Evolutionary conservation across 306 rosid species (phyloP).

Genomic region (Lathyrus tuberosus): DNA sequence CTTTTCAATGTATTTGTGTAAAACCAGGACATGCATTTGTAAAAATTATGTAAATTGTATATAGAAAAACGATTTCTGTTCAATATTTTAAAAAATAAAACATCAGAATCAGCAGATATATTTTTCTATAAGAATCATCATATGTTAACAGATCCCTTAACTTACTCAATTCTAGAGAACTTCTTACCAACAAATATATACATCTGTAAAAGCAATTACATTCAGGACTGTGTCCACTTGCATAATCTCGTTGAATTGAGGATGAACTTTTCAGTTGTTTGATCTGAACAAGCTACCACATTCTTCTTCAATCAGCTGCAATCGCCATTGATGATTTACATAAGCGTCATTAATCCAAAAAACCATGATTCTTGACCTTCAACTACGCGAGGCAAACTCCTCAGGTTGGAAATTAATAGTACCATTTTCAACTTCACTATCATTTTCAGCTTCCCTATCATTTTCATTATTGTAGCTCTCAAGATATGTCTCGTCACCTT

Average conservation of each 20-base stretch:
- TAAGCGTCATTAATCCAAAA: neutral
- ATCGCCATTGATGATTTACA: slow-evolving; percentile 21
- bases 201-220: slow-evolving; percentile 9
- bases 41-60: neutral
- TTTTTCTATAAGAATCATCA: slow-evolving; percentile 10
- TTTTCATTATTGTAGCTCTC: slow-evolving; percentile 47
- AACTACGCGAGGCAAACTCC: slow-evolving; percentile 34
- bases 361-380: slow-evolving; percentile 40
- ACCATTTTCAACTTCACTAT: slow-evolving; percentile 40
- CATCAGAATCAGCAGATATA: slow-evolving; percentile 17
- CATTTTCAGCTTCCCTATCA: slow-evolving; percentile 34
- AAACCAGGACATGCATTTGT: neutral
- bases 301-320: slow-evolving; percentile 25
- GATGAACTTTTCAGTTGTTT: slow-evolving; percentile 18
- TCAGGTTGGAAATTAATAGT: slow-evolving; percentile 40
- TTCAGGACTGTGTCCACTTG: slow-evolving; percentile 23
- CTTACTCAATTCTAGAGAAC: slow-evolving; percentile 18
- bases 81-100: neutral
- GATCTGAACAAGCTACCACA: slow-evolving; percentile 25
- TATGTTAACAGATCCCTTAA: neutral
- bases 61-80: neutral
- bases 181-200: slow-evolving; percentile 10
- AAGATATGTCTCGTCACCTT: slow-evolving; percentile 57
- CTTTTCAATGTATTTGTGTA: neutral
- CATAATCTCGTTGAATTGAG: slow-evolving; percentile 26